These are phyloP conservation scores for Eucalyptus leucophloia DNA, from an alignment of 345 rosid genomes.

Conservation along the genomic window DNA sequence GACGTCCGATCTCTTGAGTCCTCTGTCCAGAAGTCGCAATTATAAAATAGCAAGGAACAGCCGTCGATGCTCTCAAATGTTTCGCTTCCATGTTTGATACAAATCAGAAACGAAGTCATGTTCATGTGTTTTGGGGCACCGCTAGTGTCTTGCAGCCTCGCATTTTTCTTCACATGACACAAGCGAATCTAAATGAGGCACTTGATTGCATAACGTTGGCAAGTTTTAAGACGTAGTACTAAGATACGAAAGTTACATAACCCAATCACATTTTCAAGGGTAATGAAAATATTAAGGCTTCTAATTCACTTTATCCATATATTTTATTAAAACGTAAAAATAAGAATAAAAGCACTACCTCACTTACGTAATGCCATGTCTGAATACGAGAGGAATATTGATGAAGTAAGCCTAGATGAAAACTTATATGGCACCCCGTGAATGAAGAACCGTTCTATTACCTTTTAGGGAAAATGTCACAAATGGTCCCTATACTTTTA, in stretches of 20 bases:
- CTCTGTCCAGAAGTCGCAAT: not conserved
- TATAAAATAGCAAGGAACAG: not conserved
- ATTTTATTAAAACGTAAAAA: too few relatives aligned
- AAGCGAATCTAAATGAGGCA: not conserved
- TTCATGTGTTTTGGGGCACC: not conserved
- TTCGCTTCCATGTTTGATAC: not conserved
- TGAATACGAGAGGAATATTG: not conserved
- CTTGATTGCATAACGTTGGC: not conserved
- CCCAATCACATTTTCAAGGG: not conserved
- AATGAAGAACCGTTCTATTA: not conserved
- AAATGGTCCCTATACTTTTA: too few relatives aligned
- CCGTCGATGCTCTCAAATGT: not conserved
- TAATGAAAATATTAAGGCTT: not conserved
- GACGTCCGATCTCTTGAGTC: not conserved
- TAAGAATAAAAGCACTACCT: not conserved
- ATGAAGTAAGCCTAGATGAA: not conserved
- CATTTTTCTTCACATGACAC: not conserved
- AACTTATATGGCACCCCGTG: not conserved
- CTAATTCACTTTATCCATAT: not conserved
- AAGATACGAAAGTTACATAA: not conserved
- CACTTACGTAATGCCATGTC: not conserved
- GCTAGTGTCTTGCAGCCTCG: not conserved
- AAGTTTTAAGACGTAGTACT: not conserved
- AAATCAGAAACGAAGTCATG: not conserved
- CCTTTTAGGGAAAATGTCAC: too few relatives aligned